Conservation (phyloP, 2,329 filamentous ascomycete genomes). For the Aspergillus hiratsukae region DNA sequence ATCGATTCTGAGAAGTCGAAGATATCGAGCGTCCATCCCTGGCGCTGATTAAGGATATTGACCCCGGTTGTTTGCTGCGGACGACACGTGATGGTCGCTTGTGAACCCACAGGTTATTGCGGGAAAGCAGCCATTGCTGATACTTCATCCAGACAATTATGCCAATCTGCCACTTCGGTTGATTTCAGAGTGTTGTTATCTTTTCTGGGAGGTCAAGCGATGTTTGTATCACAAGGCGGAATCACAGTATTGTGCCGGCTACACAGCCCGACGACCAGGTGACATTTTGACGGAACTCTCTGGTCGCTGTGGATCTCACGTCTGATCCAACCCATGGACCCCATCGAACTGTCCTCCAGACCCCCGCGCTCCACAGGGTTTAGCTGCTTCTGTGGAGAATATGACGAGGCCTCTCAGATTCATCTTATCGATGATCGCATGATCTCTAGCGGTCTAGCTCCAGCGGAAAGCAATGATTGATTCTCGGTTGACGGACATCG, state of each 20-base stretch:
- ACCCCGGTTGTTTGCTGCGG: not conserved
- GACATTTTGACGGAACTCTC: not conserved
- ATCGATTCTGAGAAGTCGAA: conserved; percentile 12
- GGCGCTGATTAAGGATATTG: not conserved
- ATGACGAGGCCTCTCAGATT: not conserved
- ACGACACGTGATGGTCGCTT: conserved; percentile 3
- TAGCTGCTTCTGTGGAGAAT: not conserved
- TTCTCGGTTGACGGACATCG: not conserved
- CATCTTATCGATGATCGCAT: not conserved
- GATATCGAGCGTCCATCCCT: not conserved
- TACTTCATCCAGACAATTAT: conserved; percentile 23
- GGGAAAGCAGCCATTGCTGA: conserved; percentile 17
- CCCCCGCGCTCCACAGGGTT: not conserved
- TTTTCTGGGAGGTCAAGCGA: not conserved
- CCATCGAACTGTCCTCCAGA: not conserved
- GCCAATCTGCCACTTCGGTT: not conserved
- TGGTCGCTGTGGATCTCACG: not conserved
- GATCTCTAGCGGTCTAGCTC: not conserved
- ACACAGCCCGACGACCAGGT: not conserved
- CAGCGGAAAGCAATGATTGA: not conserved
- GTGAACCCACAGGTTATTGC: conserved; percentile 12
- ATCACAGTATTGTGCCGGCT: not conserved
- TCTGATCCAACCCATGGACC: not conserved
- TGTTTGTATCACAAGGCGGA: not conserved
- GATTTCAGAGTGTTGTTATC: not conserved